A percentile compares a stretch with the other conserved stretches of the same genome.
These are phyloP conservation scores for Aspergillus bridgeri DNA, from an alignment of 495 filamentous ascomycete genomes.

Conservation along the genomic window DNA sequence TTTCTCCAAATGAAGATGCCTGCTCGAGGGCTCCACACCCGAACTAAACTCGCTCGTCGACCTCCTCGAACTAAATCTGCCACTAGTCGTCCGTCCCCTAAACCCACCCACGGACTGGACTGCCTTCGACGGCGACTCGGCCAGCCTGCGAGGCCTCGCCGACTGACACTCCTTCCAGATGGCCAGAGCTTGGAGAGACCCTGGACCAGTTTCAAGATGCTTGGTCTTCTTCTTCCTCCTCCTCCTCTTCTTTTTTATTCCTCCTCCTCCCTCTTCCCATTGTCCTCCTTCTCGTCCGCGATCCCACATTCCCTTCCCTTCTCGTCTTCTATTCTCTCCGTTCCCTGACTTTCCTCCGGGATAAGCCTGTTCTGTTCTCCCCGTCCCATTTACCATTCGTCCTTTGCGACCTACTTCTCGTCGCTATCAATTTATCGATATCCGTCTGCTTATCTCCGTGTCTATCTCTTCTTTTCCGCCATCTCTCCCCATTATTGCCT, in stretches of 20 bases:
- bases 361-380: neutral
- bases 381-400: neutral
- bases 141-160: too few species aligned
- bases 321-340: slow-evolving; percentile 6
- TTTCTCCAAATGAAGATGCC: slow-evolving; percentile 22
- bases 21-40: slow-evolving; percentile 6
- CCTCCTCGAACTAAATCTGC: slow-evolving; percentile 8
- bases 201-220: slow-evolving; percentile 30
- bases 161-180: slow-evolving; percentile 7
- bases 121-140: slow-evolving; percentile 2
- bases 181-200: slow-evolving; percentile 29
- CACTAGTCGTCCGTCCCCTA: neutral
- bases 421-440: slow-evolving; percentile 1
- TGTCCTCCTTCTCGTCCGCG: neutral
- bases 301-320: slow-evolving; percentile 6
- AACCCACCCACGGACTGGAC: neutral
- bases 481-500: neutral
- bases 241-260: slow-evolving; percentile 2
- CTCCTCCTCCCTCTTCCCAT: slow-evolving; percentile 2
- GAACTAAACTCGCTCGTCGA: slow-evolving; percentile 5
- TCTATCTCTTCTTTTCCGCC: slow-evolving; percentile 1
- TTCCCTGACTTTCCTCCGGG: neutral
- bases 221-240: slow-evolving; percentile 11
- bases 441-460: neutral
- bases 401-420: neutral